A percentile compares a stretch with the other conserved stretches of the same genome.
These are phyloP conservation scores for Periconia digitata DNA, from an alignment of 2,329 filamentous ascomycete genomes.

Conservation along the genomic window DNA sequence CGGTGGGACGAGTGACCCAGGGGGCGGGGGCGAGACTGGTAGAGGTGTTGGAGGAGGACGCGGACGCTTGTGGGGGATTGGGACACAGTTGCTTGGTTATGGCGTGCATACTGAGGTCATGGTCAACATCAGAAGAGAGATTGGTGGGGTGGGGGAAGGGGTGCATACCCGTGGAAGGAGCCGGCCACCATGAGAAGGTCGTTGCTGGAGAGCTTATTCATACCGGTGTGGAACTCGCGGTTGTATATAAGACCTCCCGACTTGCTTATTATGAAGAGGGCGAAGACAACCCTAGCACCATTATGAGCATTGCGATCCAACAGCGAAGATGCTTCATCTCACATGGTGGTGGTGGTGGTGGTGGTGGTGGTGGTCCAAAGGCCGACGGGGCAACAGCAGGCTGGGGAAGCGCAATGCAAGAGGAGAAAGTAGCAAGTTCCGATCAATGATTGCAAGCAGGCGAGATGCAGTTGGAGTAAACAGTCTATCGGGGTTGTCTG, in stretches of 20 bases:
- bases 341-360: not conserved
- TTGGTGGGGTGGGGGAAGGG: not conserved
- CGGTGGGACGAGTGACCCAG: constrained; percentile 58
- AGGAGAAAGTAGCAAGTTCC: not conserved
- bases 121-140: constrained; percentile 1
- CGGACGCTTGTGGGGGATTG: constrained; percentile 33
- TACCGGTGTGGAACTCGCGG: constrained; percentile 82
- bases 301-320: not conserved
- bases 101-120: constrained; percentile 58
- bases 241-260: constrained; percentile 96
- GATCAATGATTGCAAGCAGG: not conserved
- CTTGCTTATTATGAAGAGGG: constrained; percentile 98
- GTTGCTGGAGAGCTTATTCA: constrained; percentile 89
- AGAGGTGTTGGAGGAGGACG: constrained; percentile 18
- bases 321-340: not conserved
- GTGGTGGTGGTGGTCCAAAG: too few species aligned
- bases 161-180: constrained; percentile 88
- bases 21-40: constrained; percentile 37
- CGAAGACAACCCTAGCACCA: constrained; percentile 80
- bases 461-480: not conserved
- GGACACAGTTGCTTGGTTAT: constrained; percentile 54
- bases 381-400: not conserved
- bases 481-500: not conserved
- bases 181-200: constrained; percentile 96
- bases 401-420: not conserved